phyloP scores from a whole-genome alignment of 768 basidiomycete genomes.

The Sporobolomyces pararoseus region DNA sequence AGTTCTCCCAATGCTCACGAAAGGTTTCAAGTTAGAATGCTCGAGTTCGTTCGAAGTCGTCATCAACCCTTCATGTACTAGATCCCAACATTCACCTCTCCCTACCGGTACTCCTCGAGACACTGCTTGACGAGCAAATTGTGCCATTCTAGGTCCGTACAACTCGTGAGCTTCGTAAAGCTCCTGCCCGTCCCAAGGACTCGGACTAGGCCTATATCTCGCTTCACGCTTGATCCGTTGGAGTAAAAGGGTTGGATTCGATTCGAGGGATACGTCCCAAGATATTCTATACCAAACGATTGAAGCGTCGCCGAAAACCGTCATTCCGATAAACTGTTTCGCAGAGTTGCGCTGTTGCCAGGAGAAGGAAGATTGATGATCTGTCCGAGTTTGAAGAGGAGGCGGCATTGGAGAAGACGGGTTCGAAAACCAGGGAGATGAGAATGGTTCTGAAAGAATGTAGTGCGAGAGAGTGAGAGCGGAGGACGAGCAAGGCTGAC shows the following conservation, averaged over 20 bases:
- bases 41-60: constrained; percentile 51
- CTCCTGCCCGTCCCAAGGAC: constrained; percentile 39
- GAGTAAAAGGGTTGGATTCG: not conserved
- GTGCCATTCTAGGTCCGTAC: constrained; percentile 57
- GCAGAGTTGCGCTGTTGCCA: not conserved
- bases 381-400: constrained; percentile 3
- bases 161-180: constrained; percentile 54
- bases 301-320: constrained; percentile 19
- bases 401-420: constrained; percentile 20
- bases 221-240: constrained; percentile 3
- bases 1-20: constrained; percentile 56
- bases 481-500: constrained; percentile 23
- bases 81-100: constrained; percentile 55
- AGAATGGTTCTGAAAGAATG: constrained; percentile 13
- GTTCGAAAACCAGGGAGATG: constrained; percentile 19
- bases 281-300: constrained; percentile 26
- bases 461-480: constrained; percentile 32
- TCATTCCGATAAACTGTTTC: constrained; percentile 1
- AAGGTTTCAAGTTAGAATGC: constrained; percentile 50
- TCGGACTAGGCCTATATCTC: constrained; percentile 15
- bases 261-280: constrained; percentile 11
- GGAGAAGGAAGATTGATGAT: constrained; percentile 21
- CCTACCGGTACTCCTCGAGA: constrained; percentile 54
- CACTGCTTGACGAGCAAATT: constrained; percentile 55
- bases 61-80: constrained; percentile 57